Evolutionary conservation across 1,284 basidiomycete genomes (phyloP).

Genomic region (Anthracocystis walkeri): DNA sequence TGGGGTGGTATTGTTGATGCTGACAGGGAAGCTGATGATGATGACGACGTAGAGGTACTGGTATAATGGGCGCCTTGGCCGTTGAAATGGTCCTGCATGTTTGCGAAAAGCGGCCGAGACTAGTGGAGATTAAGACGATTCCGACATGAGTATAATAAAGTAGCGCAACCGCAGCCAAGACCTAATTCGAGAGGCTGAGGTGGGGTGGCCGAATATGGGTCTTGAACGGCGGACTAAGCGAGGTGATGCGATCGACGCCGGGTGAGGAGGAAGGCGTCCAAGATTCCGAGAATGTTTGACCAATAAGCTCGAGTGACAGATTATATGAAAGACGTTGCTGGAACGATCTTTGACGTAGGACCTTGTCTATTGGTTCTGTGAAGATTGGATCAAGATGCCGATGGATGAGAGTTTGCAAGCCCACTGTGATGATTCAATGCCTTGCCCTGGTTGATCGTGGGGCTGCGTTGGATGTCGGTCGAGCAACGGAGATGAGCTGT

Average conservation of each 20-base stretch:
- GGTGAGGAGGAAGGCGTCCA: not conserved
- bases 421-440: not conserved
- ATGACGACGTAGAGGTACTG: slow-evolving; percentile 7
- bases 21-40: not conserved
- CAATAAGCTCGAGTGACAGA: not conserved
- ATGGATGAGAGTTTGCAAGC: not conserved
- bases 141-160: slow-evolving; percentile 5
- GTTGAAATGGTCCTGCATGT: slow-evolving; percentile 13
- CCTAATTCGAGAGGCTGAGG: not conserved
- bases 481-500: not conserved
- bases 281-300: not conserved
- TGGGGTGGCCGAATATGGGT: not conserved
- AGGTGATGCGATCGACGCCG: too few species aligned
- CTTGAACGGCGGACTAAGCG: too few species aligned
- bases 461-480: not conserved
- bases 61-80: slow-evolving; percentile 13
- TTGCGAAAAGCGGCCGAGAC: slow-evolving; percentile 4
- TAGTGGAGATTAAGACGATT: slow-evolving; percentile 1
- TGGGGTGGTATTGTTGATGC: slow-evolving; percentile 17
- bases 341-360: too few species aligned
- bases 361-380: not conserved
- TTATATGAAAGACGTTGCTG: not conserved
- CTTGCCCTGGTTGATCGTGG: too few species aligned
- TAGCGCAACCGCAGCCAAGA: not conserved
- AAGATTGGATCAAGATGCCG: not conserved